Percentiles rank a stretch among this genome's conserved stretches.
Conservation (phyloP, 768 basidiomycete species). For the Psilocybe cyanescens region DNA sequence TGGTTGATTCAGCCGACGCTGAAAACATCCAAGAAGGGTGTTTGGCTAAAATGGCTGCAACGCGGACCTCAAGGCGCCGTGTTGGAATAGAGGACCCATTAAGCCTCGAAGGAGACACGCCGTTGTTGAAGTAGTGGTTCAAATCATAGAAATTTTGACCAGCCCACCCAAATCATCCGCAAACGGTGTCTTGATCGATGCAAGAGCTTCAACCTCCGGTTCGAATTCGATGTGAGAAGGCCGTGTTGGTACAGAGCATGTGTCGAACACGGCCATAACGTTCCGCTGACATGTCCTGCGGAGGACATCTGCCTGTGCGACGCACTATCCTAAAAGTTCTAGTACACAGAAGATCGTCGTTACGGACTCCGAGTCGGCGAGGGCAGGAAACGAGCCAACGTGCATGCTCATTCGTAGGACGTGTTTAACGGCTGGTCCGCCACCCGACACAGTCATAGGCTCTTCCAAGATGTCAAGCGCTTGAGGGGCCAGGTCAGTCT, state of each 20-base stretch:
- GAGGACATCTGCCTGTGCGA: constrained; percentile 66
- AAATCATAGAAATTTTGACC: constrained; percentile 77
- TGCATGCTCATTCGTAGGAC: constrained; percentile 94
- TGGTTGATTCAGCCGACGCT: constrained; percentile 50
- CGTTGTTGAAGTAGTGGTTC: constrained; percentile 72
- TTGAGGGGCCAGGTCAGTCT: constrained; percentile 81
- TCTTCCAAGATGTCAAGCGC: constrained; percentile 95
- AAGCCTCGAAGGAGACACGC: constrained; percentile 30
- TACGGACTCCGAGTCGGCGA: constrained; percentile 49
- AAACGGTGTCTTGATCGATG: constrained; percentile 40
- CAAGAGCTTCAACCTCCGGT: constrained; percentile 57
- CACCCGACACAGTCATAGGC: constrained; percentile 78
- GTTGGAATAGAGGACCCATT: constrained; percentile 49
- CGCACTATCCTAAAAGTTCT: constrained; percentile 85
- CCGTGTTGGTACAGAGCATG: constrained; percentile 71
- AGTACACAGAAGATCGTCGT: constrained; percentile 84
- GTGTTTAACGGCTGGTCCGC: constrained; percentile 78
- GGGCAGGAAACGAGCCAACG: constrained; percentile 40
- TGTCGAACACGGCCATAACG: constrained; percentile 84
- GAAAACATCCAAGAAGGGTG: constrained; percentile 83
- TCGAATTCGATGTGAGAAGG: constrained; percentile 77
- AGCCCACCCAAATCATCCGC: constrained; percentile 79
- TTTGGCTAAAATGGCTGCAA: constrained; percentile 85
- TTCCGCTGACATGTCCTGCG: constrained; percentile 73
- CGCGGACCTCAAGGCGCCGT: constrained; percentile 71